Evolutionary conservation across 345 rosid species (phyloP).

Genomic region (Eucalyptus regnans): DNA sequence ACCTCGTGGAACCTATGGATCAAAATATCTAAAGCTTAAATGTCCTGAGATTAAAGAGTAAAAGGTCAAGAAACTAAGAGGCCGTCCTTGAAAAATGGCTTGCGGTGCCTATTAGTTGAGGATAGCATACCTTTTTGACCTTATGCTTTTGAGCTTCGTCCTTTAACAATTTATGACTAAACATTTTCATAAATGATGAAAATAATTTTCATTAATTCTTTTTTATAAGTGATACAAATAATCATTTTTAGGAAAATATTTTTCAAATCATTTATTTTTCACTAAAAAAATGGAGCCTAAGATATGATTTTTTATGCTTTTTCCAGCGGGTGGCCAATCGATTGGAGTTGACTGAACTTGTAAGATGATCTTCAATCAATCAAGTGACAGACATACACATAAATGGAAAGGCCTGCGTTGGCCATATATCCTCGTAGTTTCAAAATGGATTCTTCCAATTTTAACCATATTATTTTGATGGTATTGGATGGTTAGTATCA

Average conservation of each 20-base stretch:
- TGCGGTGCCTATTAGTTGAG: neutral
- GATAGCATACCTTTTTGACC: neutral
- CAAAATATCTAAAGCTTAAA: neutral
- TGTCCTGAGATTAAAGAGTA: neutral
- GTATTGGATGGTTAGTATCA: neutral
- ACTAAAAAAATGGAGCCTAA: too few species aligned
- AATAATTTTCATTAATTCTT: too few species aligned
- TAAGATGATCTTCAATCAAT: neutral
- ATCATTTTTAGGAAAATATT: too few species aligned
- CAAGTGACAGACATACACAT: neutral
- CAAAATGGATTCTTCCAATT: neutral
- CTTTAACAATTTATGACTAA: too few species aligned
- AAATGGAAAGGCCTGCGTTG: neutral
- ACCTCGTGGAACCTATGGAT: neutral
- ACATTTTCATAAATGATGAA: neutral
- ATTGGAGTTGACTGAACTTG: neutral
- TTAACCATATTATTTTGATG: neutral
- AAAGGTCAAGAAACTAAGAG: neutral
- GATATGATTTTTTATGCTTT: neutral
- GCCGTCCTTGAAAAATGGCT: neutral
- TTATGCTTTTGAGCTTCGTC: too few species aligned
- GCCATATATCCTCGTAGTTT: neutral
- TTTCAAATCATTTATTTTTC: neutral
- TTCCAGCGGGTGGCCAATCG: fast-evolving
- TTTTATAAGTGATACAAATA: neutral